phyloP scores from a whole-genome alignment of 2,329 filamentous ascomycete species.

The Raffaelea ambrosiae region DNA sequence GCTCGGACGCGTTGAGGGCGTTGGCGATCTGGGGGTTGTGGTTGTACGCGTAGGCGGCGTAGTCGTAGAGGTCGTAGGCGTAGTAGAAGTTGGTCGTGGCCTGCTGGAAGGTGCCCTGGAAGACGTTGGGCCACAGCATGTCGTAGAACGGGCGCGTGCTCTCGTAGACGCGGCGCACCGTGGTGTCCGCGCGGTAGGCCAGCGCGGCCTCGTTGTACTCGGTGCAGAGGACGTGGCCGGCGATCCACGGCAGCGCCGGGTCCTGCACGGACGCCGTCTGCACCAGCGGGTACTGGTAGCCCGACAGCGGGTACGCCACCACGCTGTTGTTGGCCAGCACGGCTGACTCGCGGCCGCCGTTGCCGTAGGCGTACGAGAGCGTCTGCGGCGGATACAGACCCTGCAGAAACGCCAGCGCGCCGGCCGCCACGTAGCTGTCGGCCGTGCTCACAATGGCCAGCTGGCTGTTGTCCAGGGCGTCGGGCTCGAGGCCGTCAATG shows the following conservation, averaged over 20 bases:
- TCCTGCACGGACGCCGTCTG: conserved; percentile 22
- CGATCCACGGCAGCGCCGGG: conserved; percentile 34
- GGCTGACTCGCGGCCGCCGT: conserved; percentile 20
- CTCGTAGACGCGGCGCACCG: conserved; percentile 13
- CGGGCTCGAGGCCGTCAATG: conserved; percentile 31
- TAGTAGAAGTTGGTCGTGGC: conserved; percentile 33
- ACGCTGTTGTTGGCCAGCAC: conserved; percentile 33
- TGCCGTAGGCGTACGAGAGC: conserved; percentile 24
- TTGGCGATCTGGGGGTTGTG: conserved; percentile 38
- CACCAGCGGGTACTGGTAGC: conserved; percentile 74
- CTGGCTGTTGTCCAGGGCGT: conserved; percentile 41
- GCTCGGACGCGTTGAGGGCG: conserved; percentile 30
- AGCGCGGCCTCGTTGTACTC: conserved; percentile 24
- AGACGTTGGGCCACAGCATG: conserved; percentile 26
- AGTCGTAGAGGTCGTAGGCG: conserved; percentile 47
- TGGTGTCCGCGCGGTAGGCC: conserved; percentile 17
- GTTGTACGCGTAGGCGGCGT: conserved; percentile 42
- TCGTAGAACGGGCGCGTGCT: conserved; percentile 30
- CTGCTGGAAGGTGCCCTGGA: conserved; percentile 28
- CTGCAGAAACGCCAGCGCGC: conserved; percentile 72
- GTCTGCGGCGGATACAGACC: conserved; percentile 70
- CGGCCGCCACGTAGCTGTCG: conserved; percentile 48
- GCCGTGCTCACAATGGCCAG: conserved; percentile 31
- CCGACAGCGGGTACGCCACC: conserved; percentile 58
- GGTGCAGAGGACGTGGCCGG: conserved; percentile 29